phyloP scores from a whole-genome alignment of 495 filamentous ascomycete species.

The Tuber microsphaerosporum region DNA sequence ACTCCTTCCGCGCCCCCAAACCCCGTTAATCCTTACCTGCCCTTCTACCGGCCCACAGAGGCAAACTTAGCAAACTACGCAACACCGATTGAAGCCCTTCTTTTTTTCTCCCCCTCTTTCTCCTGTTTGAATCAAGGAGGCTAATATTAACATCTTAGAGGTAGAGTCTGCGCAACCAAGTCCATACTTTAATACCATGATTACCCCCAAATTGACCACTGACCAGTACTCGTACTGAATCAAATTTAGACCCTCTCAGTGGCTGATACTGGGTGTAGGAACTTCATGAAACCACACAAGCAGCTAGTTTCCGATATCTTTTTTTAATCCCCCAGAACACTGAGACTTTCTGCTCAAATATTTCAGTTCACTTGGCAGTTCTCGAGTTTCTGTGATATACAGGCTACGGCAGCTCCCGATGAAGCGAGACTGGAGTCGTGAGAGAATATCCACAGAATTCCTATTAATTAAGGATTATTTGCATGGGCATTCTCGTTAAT shows the following conservation, averaged over 20 bases:
- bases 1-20: background rate
- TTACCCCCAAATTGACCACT: background rate
- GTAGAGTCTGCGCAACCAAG: background rate
- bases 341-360: background rate
- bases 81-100: too few species aligned
- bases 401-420: background rate
- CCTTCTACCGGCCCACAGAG: too few species aligned
- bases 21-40: background rate
- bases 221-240: background rate
- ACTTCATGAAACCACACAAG: background rate
- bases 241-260: background rate
- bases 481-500: background rate
- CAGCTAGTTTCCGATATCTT: background rate
- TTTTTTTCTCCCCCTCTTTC: too few species aligned
- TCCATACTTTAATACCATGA: background rate
- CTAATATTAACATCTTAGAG: background rate
- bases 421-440: background rate
- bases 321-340: background rate
- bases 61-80: too few species aligned
- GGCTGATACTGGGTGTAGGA: background rate
- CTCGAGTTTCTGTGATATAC: background rate
- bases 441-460: background rate
- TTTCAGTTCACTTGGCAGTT: too few species aligned
- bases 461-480: background rate
- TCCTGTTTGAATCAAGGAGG: background rate